Evolutionary conservation across 2,329 filamentous ascomycete genomes (phyloP).

Genomic region (Niveomyces coronatus): DNA sequence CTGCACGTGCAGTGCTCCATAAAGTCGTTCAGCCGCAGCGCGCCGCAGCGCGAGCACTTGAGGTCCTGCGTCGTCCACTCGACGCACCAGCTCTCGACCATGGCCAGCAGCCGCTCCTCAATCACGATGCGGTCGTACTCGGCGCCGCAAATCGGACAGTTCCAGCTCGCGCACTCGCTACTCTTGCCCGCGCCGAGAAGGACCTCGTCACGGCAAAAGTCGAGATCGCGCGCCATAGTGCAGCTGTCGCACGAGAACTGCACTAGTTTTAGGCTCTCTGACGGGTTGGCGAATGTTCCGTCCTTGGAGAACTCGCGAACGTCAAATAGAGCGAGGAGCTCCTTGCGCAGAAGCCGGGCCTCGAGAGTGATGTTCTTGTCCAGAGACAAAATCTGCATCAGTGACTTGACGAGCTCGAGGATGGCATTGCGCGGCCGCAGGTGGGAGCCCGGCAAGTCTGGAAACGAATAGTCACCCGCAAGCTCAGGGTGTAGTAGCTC

Average conservation of each 20-base stretch:
- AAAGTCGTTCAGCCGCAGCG: conserved; percentile 79
- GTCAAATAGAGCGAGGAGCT: conserved; percentile 82
- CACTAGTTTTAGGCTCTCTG: conserved; percentile 58
- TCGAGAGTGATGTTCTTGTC: conserved; percentile 88
- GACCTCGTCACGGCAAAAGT: conserved; percentile 83
- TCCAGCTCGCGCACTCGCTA: conserved; percentile 46
- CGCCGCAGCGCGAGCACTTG: conserved; percentile 62
- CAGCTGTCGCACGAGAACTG: conserved; percentile 85
- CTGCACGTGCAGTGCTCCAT: conserved; percentile 95
- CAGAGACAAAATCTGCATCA: conserved; percentile 86
- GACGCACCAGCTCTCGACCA: conserved; percentile 63
- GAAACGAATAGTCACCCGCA: conserved; percentile 78
- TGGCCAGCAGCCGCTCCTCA: conserved; percentile 71
- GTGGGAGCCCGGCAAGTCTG: conserved; percentile 64
- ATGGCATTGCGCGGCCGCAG: conserved; percentile 51
- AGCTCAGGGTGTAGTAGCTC: conserved; percentile 86
- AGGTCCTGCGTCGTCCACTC: conserved; percentile 87
- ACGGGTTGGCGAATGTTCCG: conserved; percentile 81
- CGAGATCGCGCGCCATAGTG: conserved; percentile 78
- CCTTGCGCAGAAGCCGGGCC: conserved; percentile 77
- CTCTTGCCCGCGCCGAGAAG: conserved; percentile 40
- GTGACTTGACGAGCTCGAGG: conserved; percentile 80
- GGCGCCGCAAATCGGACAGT: conserved; percentile 63
- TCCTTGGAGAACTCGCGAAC: conserved; percentile 87
- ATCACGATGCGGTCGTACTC: conserved; percentile 70